phyloP scores from a whole-genome alignment of 257 asterid genomes.

The Lithospermum erythrorhizon region DNA sequence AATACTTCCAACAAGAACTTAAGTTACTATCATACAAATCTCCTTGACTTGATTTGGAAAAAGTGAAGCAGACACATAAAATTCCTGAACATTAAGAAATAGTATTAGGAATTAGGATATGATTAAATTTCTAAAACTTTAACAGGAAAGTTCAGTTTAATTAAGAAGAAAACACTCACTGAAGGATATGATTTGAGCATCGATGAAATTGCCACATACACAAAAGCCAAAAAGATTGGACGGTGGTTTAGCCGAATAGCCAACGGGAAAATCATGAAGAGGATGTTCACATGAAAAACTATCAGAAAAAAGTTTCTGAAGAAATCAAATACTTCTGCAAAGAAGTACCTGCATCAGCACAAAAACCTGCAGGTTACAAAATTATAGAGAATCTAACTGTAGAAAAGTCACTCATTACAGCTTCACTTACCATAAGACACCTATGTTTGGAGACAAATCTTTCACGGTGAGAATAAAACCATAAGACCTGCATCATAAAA shows the following conservation, averaged over 20 bases:
- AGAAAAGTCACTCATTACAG: conserved; percentile 2
- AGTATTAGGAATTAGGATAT: no score
- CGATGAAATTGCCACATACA: conserved; percentile 75
- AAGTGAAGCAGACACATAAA: background rate
- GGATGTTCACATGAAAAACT: conserved; percentile 82
- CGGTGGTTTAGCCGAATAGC: conserved; percentile 82
- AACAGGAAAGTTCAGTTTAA: no score
- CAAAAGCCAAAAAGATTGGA: conserved; percentile 87
- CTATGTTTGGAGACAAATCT: conserved; percentile 93
- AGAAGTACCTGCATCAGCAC: conserved; percentile 77
- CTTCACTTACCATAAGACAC: conserved; percentile 71
- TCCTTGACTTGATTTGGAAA: background rate
- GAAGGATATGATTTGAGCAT: conserved; percentile 97
- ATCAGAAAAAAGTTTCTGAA: conserved; percentile 86
- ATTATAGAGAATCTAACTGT: conserved; percentile 8
- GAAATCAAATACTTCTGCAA: conserved; percentile 96
- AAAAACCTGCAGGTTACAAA: conserved; percentile 11
- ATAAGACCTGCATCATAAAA: conserved; percentile 61
- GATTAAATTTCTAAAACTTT: no score
- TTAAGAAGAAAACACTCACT: conserved; percentile 39
- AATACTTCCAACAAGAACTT: background rate
- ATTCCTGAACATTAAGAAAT: no score
- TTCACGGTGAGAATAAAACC: conserved; percentile 78
- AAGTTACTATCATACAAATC: background rate
- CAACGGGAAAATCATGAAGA: conserved; percentile 84